Base-by-base conservation (phyloP, 306 rosid genomes). In the Cicer yamashitae region DNA sequence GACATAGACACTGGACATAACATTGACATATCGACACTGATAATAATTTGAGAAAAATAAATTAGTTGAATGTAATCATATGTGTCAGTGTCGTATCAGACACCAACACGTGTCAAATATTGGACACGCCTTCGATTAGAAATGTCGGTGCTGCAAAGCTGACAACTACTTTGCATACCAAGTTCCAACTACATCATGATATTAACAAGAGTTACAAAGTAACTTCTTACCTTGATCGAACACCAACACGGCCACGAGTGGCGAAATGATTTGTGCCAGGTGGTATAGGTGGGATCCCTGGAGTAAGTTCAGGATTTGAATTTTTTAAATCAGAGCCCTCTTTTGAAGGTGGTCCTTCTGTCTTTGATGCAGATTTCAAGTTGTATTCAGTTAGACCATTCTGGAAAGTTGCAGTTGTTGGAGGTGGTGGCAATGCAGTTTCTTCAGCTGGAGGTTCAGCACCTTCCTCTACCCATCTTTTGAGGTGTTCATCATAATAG, bases 401-500 rank as follows among this genome's bases (percentile, higher is more conserved):
- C 68, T 87, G 97, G 82, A 88, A 89, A 75, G 86, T 52, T 77
- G 89, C 13, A 53, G 85, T 76, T 51, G 88, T 89, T 54, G 98
- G 98, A 62, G 98, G 97, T 12, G 97, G 97, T 7, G 93, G 87
- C 78, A 86, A 65, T 40, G 92, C 86, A 53, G 90, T 30, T 80
- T 91, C 98, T 83, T 88, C 98, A 34, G 88, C 79, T 10, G 92
- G 92, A 80, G 82, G 82, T 74, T 75, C 90, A n/a, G 2, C 96
- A 61, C 98, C 97, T 85, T 91, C 91, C 82, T 91, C 97, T 14
- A 93, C 92, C 98, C 98, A 91, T 86, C 98, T 87, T 85, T 93
- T 93, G 68, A 89, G 86, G 46, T 91, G 86, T 75, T 93, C 96
- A 66, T 93, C 94, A 75, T 93, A 93, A 80, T 91, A 91, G 79